phyloP scores from a whole-genome alignment of 805 yeast species.

The Ogataea wickerhamii region DNA sequence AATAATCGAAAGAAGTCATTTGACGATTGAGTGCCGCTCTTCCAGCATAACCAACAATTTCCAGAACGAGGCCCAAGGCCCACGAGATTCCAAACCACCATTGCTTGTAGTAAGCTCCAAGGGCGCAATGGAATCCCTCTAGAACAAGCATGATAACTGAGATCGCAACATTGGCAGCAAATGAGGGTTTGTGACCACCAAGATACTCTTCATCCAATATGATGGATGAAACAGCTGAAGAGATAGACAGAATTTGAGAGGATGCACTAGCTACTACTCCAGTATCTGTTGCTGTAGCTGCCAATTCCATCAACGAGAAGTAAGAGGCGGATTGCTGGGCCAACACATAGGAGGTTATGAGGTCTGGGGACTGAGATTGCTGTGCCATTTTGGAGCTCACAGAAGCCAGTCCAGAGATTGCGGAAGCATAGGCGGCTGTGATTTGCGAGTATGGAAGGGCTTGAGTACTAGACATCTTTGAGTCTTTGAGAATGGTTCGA shows the following conservation, averaged over 20 bases:
- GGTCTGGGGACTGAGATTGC: constrained; percentile 3
- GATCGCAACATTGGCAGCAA: constrained; percentile 57
- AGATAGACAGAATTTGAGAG: constrained; percentile 23
- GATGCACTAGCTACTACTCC: constrained; percentile 11
- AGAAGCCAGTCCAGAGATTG: constrained; percentile 6
- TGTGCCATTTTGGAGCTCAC: neutral
- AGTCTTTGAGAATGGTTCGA: too few species aligned
- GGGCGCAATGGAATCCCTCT: constrained; percentile 37
- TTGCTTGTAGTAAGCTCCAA: constrained; percentile 47
- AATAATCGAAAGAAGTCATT: constrained; percentile 36
- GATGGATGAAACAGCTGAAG: constrained; percentile 17
- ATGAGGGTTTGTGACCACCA: constrained; percentile 45
- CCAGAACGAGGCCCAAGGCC: constrained; percentile 53
- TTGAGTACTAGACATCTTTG: constrained; percentile 1
- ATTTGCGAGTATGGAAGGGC: constrained; percentile 11
- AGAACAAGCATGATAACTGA: constrained; percentile 51
- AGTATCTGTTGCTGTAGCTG: constrained; percentile 26
- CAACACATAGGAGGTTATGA: constrained; percentile 1
- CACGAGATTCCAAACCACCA: constrained; percentile 66
- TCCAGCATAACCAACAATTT: constrained; percentile 65
- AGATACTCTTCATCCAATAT: constrained; percentile 24
- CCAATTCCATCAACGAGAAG: constrained; percentile 19
- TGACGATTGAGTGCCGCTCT: constrained; percentile 46
- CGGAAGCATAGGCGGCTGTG: constrained; percentile 9
- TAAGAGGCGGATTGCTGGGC: constrained; percentile 23